phyloP scores from a whole-genome alignment of 306 rosid species.

The Fragaria ananassa region DNA sequence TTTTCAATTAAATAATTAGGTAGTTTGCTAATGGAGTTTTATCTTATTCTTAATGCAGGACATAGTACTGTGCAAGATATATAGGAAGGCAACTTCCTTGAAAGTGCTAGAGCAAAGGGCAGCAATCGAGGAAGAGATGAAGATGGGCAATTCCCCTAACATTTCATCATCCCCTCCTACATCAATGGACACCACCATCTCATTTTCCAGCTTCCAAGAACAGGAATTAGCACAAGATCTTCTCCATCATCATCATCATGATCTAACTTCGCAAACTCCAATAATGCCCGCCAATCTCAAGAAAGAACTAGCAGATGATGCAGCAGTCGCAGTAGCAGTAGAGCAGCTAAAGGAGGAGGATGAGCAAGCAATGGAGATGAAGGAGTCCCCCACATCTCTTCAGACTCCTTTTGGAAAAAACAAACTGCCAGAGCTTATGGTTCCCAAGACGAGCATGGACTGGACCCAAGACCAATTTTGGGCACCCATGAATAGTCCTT shows the following conservation, averaged over 20 bases:
- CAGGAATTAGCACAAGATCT: slow-evolving; percentile 10
- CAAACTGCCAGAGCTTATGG: slow-evolving; percentile 54
- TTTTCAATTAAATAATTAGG: not conserved
- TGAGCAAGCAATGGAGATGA: slow-evolving; percentile 23
- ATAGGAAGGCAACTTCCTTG: slow-evolving; percentile 93
- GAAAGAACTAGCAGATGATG: slow-evolving; percentile 43
- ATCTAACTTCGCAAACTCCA: slow-evolving; percentile 19
- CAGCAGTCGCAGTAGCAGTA: not conserved
- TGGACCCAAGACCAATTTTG: slow-evolving; percentile 79
- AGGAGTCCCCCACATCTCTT: slow-evolving; percentile 28
- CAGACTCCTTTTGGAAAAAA: slow-evolving; percentile 43
- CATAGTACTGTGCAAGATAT: slow-evolving; percentile 84
- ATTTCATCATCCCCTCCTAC: slow-evolving; percentile 43
- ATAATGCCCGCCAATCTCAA: slow-evolving; percentile 25
- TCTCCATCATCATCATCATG: not conserved
- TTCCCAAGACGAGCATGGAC: slow-evolving; percentile 52
- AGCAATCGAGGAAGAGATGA: slow-evolving; percentile 66
- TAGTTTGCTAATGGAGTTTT: not conserved
- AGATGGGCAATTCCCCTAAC: slow-evolving; percentile 36
- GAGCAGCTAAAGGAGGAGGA: not conserved
- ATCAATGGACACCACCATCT: slow-evolving; percentile 48
- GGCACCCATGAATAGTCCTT: slow-evolving; percentile 74
- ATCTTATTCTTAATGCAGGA: slow-evolving; percentile 43
- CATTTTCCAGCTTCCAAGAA: slow-evolving; percentile 34
- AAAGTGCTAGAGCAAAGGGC: slow-evolving; percentile 91